Evolutionary conservation across 2,329 filamentous ascomycete species (phyloP).

Genomic region (Drechslerella stenobrocha): DNA sequence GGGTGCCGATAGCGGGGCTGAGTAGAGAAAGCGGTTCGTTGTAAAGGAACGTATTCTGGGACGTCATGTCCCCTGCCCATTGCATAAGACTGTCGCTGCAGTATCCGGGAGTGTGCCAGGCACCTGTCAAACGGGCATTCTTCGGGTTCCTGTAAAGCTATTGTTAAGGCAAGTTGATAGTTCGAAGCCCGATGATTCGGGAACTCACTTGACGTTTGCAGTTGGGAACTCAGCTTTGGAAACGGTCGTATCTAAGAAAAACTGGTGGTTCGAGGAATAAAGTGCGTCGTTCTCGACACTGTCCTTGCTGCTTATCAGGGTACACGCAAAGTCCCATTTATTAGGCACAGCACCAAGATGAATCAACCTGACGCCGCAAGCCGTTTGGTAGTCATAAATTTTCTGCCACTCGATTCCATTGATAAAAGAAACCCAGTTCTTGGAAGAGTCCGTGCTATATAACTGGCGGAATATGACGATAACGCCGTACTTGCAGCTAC

Average conservation of each 20-base stretch:
- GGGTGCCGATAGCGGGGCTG: conserved; percentile 11
- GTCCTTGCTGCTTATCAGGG: conserved; percentile 58
- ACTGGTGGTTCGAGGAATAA: conserved; percentile 28
- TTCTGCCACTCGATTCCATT: conserved; percentile 63
- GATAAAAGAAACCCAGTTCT: conserved; percentile 61
- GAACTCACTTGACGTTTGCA: conserved; percentile 60
- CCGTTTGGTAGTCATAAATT: conserved; percentile 63
- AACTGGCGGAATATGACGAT: conserved; percentile 63
- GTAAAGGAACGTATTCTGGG: conserved; percentile 36
- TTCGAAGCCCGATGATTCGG: not conserved
- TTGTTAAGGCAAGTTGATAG: not conserved
- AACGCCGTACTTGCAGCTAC: conserved; percentile 64
- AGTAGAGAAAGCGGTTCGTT: conserved; percentile 21
- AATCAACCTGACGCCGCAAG: conserved; percentile 63
- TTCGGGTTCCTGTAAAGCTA: conserved; percentile 24
- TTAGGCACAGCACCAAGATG: conserved; percentile 64
- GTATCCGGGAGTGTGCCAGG: conserved; percentile 34
- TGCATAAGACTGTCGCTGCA: conserved; percentile 28
- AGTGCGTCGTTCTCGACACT: conserved; percentile 60
- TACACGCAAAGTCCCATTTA: conserved; percentile 58
- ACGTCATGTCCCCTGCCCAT: conserved; percentile 27
- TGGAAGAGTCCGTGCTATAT: conserved; percentile 61
- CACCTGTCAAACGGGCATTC: conserved; percentile 31
- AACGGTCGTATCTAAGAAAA: conserved; percentile 56
- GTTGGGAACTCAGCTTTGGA: conserved; percentile 60